Evolutionary conservation across 2,329 filamentous ascomycete species (phyloP).

Genomic region (Diaporthe sp.): DNA sequence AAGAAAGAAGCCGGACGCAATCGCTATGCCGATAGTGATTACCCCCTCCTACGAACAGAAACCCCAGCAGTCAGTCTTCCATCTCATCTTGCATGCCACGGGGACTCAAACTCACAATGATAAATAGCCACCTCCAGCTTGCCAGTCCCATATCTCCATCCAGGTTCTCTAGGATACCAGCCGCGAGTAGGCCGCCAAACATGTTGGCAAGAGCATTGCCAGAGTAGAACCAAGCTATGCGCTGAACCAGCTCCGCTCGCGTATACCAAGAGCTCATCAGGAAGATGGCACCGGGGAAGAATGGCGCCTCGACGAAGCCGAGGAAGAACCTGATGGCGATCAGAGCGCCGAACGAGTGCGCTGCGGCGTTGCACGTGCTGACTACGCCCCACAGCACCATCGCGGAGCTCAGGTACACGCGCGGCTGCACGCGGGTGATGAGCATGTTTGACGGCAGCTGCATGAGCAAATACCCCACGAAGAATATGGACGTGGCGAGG

Average conservation of each 20-base stretch:
- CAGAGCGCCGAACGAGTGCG: constrained; percentile 57
- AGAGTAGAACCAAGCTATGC: constrained; percentile 62
- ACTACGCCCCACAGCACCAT: constrained; percentile 59
- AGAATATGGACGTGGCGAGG: constrained; percentile 66
- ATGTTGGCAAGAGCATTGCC: constrained; percentile 63
- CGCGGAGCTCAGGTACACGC: constrained; percentile 64
- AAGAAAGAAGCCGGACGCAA: constrained; percentile 39
- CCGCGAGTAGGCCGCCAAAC: constrained; percentile 65
- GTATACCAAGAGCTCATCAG: constrained; percentile 63
- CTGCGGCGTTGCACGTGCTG: constrained; percentile 62
- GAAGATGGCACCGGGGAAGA: constrained; percentile 63
- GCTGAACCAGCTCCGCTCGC: constrained; percentile 57
- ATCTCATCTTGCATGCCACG: background rate
- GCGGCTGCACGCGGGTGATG: constrained; percentile 66
- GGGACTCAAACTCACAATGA: constrained; percentile 44
- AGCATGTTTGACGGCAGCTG: constrained; percentile 72
- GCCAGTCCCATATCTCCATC: constrained; percentile 45
- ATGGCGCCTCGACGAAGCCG: constrained; percentile 60
- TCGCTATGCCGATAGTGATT: constrained; percentile 39
- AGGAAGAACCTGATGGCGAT: constrained; percentile 63
- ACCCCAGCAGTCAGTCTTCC: background rate
- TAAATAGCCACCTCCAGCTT: constrained; percentile 54
- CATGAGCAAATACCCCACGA: constrained; percentile 72
- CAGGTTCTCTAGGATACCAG: constrained; percentile 61
- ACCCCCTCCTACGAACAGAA: constrained; percentile 14